Base-by-base conservation (phyloP, 306 rosid species). In the Prunus campanulata region DNA sequence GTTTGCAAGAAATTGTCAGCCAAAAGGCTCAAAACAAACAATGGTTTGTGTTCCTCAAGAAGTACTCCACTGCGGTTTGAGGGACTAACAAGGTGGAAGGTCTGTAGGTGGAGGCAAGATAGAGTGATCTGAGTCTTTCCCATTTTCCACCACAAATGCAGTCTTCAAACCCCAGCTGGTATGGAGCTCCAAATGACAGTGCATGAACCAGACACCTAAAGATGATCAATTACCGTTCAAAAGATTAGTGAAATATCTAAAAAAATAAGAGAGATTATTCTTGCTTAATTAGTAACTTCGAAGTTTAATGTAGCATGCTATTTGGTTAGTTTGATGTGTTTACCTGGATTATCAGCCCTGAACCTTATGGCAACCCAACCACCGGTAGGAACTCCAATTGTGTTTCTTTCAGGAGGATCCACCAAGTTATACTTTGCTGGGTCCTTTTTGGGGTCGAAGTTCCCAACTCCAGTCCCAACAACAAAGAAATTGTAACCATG, bases 161-260 rank as follows among this genome's bases (percentile, higher is more conserved):
- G 81, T 83, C 69, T 83, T 83, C 80, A 83, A 50, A 30, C 86
- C 86, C 86, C 86, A 83, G 19, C 72, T 32, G 1, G 81, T 83
- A 65, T 82, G 86, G 24, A 83, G 75, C 83, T 83, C 86, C 81
- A 83, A 76, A 72, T 83, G 86, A 59, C 86, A 83, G 66, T 83
- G 83, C 81, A 83, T 35, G 75, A 83, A 83, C 86, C 86, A 83
- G 24, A 83, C 83, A 10, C 86, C 79, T 77, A 67, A 24, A 77
- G 12, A 44, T 22, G 65, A 20, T 14, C 50, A 32, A 51, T 8
- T 49, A 47, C 68, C 44, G 11, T 56, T 57, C 24, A 14, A 24
- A 73, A 15, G 4, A 72, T 42, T 18, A 73, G 51, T 9, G 46
- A 25, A 4, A 10, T 27, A 0, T 27, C 8, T 0, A 5, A 11